Percentiles rank a stretch among this genome's conserved stretches.
Conservation (phyloP, 768 basidiomycete species). For the Trametes maxima region DNA sequence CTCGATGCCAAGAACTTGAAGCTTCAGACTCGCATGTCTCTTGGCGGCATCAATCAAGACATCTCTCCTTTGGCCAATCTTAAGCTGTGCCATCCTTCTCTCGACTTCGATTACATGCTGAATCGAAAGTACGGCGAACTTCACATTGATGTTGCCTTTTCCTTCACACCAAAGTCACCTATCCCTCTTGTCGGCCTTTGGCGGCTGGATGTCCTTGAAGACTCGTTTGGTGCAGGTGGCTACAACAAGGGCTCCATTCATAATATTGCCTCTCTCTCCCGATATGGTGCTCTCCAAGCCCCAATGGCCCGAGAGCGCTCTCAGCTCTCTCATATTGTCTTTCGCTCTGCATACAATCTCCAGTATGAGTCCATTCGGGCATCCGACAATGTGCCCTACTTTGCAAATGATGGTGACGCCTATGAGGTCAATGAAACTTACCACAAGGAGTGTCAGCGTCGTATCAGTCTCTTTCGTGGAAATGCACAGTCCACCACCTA, state of each 20-base stretch:
- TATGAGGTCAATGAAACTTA: neutral
- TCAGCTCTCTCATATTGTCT: conserved; percentile 13
- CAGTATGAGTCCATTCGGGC: conserved; percentile 15
- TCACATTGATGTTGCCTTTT: no score
- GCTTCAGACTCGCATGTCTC: conserved; percentile 10
- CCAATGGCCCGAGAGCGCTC: conserved; percentile 18
- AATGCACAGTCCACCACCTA: neutral
- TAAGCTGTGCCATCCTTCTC: no score
- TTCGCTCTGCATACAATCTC: conserved; percentile 25
- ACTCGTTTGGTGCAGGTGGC: conserved; percentile 12
- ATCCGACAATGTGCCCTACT: neutral
- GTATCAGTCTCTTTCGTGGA: neutral
- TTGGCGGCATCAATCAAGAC: neutral
- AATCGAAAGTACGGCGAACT: no score
- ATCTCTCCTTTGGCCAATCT: no score
- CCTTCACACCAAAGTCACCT: no score
- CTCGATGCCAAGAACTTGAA: conserved; percentile 24
- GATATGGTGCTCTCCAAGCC: conserved; percentile 24
- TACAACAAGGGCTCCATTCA: conserved; percentile 10
- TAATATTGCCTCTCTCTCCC: conserved; percentile 12
- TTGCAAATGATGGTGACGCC: conserved; percentile 1
- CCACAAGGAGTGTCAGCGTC: neutral
- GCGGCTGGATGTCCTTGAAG: no score
- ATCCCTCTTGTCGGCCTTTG: no score
- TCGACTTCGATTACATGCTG: no score